Conservation (phyloP, 768 basidiomycete species). For the Tubosaeta brunneosetosa region DNA sequence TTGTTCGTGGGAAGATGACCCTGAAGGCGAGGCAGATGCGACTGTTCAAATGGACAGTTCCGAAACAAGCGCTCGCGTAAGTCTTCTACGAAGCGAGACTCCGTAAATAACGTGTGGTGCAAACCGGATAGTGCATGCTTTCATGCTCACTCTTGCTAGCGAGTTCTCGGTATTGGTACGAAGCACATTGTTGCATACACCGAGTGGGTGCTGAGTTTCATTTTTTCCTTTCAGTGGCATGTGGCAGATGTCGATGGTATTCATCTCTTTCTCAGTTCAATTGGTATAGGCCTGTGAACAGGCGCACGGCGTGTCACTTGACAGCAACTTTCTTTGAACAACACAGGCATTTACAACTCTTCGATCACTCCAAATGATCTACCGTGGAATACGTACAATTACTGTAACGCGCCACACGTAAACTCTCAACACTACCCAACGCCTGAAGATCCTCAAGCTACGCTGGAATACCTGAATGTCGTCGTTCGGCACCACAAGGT, state of each 20-base stretch:
- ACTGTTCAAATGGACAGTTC: too few species aligned
- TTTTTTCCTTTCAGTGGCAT: too few species aligned
- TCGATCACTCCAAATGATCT: conserved; percentile 37
- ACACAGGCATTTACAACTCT: conserved; percentile 40
- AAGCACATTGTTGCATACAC: background rate
- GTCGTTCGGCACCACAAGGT: conserved; percentile 49
- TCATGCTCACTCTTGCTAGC: too few species aligned
- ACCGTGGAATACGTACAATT: conserved; percentile 51
- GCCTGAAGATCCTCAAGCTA: conserved; percentile 27
- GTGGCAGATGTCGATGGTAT: conserved; percentile 9
- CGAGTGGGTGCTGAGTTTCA: background rate
- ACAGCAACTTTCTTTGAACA: conserved; percentile 4
- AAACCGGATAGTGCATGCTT: background rate
- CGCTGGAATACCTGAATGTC: conserved; percentile 39
- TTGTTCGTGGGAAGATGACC: background rate
- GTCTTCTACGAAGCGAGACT: background rate
- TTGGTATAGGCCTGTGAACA: too few species aligned
- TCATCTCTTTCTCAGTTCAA: background rate
- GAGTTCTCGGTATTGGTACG: too few species aligned
- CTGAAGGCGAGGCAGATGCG: too few species aligned
- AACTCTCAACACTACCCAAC: conserved; percentile 35
- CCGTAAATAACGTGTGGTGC: background rate
- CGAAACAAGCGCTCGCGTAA: too few species aligned
- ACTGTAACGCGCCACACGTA: conserved; percentile 49
- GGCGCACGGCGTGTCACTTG: background rate